These are phyloP conservation scores for Hypomontagnella submonticulosa DNA, from an alignment of 495 filamentous ascomycete genomes.

Conservation along the genomic window DNA sequence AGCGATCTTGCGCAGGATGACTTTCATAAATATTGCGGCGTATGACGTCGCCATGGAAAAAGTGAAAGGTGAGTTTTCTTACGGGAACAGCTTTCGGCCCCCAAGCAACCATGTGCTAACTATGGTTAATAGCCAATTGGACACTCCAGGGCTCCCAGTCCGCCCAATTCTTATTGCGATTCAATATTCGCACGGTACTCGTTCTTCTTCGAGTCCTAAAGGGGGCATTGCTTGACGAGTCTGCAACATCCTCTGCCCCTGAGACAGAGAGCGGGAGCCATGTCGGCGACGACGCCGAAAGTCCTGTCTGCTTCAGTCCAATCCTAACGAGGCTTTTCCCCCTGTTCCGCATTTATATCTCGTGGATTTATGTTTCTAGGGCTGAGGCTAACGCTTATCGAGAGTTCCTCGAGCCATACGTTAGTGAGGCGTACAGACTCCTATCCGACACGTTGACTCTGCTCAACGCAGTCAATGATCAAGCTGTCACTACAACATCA, in stretches of 20 bases:
- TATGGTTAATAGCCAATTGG: constrained; percentile 44
- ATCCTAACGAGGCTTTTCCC: constrained; percentile 49
- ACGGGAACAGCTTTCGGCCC: constrained; percentile 11
- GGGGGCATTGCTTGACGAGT: constrained; percentile 68
- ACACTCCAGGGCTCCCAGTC: constrained; percentile 61
- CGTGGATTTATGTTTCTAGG: constrained; percentile 55
- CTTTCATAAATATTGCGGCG: constrained; percentile 86
- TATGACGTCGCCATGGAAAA: constrained; percentile 74
- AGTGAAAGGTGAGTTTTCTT: constrained; percentile 65
- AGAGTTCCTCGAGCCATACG: constrained; percentile 54
- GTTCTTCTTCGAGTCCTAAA: constrained; percentile 79
- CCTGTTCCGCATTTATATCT: constrained; percentile 56
- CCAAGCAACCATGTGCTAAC: constrained; percentile 37
- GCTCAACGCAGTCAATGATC: constrained; percentile 48
- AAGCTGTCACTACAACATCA: constrained; percentile 35
- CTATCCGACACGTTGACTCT: constrained; percentile 52
- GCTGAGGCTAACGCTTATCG: constrained; percentile 52
- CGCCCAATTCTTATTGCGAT: constrained; percentile 76
- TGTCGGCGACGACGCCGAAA: constrained; percentile 24
- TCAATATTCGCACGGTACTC: constrained; percentile 85
- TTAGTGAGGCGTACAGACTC: constrained; percentile 52
- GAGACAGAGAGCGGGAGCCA: constrained; percentile 10
- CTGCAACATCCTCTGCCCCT: constrained; percentile 17
- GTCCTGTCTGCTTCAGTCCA: constrained; percentile 35
- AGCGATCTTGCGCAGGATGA: constrained; percentile 75